These are phyloP conservation scores for Chenopodium quinoa DNA, from an alignment of 148 eudicot genomes.

Conservation along the genomic window DNA sequence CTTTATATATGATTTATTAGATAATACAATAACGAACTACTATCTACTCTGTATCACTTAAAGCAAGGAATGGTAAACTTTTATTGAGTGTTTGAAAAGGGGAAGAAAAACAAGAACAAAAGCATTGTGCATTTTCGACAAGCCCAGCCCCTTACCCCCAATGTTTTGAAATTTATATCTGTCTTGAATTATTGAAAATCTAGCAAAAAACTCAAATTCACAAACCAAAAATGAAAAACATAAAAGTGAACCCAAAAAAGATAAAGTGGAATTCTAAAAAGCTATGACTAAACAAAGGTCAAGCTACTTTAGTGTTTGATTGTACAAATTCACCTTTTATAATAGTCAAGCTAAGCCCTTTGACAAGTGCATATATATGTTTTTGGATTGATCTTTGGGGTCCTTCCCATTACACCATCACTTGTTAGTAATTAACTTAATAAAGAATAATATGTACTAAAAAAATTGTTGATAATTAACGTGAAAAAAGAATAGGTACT, in stretches of 20 bases:
- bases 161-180: neutral
- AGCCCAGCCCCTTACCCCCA: neutral
- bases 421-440: no score
- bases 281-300: conserved; percentile 26
- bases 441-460: neutral
- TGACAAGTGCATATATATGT: conserved; percentile 24
- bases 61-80: no score
- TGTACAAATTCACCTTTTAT: conserved; percentile 21
- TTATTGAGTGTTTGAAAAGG: no score
- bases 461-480: neutral
- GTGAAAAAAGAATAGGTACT: neutral
- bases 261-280: conserved; percentile 24
- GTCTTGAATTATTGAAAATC: conserved; percentile 1
- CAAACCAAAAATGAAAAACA: neutral
- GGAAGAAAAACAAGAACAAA: no score
- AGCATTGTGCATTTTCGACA: neutral
- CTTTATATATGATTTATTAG: no score
- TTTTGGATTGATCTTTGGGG: conserved; percentile 1
- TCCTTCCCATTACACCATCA: neutral
- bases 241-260: conserved; percentile 14
- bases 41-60: no score
- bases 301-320: conserved; percentile 27
- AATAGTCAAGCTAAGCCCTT: conserved; percentile 24
- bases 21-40: no score
- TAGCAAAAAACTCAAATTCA: neutral